phyloP scores from a whole-genome alignment of 2,329 filamentous ascomycete genomes.

The Rhynchosporium graminicola region DNA sequence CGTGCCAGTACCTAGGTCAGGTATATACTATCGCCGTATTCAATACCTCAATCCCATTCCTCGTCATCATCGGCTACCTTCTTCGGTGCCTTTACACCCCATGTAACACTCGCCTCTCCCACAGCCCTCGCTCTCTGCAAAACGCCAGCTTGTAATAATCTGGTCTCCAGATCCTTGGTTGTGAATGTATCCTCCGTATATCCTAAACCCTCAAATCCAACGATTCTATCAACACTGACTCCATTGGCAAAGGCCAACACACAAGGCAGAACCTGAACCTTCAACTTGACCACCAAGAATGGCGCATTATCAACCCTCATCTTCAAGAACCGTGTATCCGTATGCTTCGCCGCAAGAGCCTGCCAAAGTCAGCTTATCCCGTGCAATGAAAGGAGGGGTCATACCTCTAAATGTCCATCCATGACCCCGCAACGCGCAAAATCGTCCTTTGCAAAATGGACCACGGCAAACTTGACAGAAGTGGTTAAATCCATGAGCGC shows the following conservation, averaged over 20 bases:
- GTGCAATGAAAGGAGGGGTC: not conserved
- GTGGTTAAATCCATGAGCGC: constrained; percentile 51
- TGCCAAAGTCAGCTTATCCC: constrained; percentile 29
- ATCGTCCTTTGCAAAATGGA: constrained; percentile 47
- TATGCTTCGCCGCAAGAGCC: constrained; percentile 55
- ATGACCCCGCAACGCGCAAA: constrained; percentile 46
- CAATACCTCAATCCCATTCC: constrained; percentile 47
- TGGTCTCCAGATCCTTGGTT: constrained; percentile 53
- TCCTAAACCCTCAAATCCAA: constrained; percentile 60
- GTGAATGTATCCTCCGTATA: constrained; percentile 54
- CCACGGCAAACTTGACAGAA: constrained; percentile 42
- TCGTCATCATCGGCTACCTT: constrained; percentile 50
- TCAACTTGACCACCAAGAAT: constrained; percentile 58
- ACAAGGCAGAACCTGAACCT: constrained; percentile 59
- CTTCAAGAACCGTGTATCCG: constrained; percentile 57
- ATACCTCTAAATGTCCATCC: constrained; percentile 44
- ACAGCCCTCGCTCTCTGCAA: constrained; percentile 53
- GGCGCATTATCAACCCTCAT: constrained; percentile 62
- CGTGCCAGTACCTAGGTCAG: too few relatives aligned
- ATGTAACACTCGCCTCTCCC: constrained; percentile 44
- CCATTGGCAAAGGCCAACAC: constrained; percentile 59
- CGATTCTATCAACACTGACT: constrained; percentile 54
- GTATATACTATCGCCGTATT: too few relatives aligned
- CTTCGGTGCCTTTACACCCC: constrained; percentile 39
- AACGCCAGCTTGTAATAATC: constrained; percentile 53